These are phyloP conservation scores for Aspergillus diversus DNA, from an alignment of 495 filamentous ascomycete genomes.

Conservation along the genomic window DNA sequence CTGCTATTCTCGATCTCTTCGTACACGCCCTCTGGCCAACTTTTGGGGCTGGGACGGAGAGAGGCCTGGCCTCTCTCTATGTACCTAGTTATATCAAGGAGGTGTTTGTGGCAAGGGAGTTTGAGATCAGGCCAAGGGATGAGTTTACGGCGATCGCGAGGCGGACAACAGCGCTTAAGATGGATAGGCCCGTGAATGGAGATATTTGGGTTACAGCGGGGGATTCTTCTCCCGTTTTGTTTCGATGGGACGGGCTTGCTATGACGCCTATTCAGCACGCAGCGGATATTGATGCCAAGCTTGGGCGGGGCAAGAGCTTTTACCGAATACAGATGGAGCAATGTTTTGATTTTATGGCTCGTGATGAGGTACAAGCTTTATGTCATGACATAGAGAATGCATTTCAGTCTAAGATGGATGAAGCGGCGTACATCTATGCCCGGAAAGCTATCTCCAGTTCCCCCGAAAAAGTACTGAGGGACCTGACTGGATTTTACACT, in stretches of 20 bases:
- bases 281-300: neutral
- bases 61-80: neutral
- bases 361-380: neutral
- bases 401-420: neutral
- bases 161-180: neutral
- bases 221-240: neutral
- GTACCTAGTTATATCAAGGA: constrained; percentile 1
- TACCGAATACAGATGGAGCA: neutral
- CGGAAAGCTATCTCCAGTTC: too few species aligned
- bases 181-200: neutral
- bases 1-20: constrained; percentile 1
- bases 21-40: constrained; percentile 1
- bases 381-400: neutral
- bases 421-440: too few species aligned
- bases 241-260: neutral
- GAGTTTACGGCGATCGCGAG: neutral
- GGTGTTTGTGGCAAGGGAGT: neutral
- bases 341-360: neutral
- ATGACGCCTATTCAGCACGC: constrained; percentile 1
- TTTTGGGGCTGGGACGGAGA: neutral
- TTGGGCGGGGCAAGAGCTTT: neutral
- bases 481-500: too few species aligned
- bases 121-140: neutral
- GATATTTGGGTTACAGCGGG: neutral
- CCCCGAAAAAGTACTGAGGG: too few species aligned